These are phyloP conservation scores for Cantharellus anzutake DNA, from an alignment of 768 basidiomycete species.

Conservation along the genomic window DNA sequence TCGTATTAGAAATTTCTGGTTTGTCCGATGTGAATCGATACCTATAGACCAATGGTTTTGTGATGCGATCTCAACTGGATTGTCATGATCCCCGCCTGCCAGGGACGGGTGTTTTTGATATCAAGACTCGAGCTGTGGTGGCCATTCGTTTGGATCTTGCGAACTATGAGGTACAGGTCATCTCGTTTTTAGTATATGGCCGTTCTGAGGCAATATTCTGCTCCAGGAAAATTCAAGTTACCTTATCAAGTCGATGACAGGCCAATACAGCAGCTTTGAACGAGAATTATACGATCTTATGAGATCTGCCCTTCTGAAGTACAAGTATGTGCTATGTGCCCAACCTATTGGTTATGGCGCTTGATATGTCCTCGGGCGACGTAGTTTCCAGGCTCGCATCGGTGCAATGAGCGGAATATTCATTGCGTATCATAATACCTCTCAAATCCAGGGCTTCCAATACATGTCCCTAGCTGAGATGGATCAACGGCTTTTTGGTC, in stretches of 20 bases:
- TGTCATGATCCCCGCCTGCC: slow-evolving; percentile 65
- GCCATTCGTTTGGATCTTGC: slow-evolving; percentile 70
- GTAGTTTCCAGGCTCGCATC: slow-evolving; percentile 84
- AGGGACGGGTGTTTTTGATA: slow-evolving; percentile 83
- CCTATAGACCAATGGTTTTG: slow-evolving; percentile 27
- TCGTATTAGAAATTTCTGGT: too few species aligned
- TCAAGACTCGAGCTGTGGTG: slow-evolving; percentile 82
- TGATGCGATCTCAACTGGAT: slow-evolving; percentile 94
- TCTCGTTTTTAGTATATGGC: not conserved
- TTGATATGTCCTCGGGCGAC: not conserved
- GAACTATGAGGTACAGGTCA: slow-evolving; percentile 43
- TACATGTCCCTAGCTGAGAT: slow-evolving; percentile 77
- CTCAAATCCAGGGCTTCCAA: slow-evolving; percentile 80
- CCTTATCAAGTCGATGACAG: slow-evolving; percentile 42
- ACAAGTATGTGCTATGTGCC: slow-evolving; percentile 30
- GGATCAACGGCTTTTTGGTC: slow-evolving; percentile 64
- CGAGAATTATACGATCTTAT: slow-evolving; percentile 89
- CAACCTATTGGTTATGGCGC: not conserved
- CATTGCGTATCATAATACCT: slow-evolving; percentile 76
- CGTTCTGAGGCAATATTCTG: not conserved
- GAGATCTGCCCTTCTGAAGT: slow-evolving; percentile 87
- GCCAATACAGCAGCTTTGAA: slow-evolving; percentile 65
- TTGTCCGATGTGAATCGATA: not conserved
- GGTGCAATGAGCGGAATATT: slow-evolving; percentile 94
- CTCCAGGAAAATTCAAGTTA: slow-evolving; percentile 62